Evolutionary conservation across 768 basidiomycete genomes (phyloP).

Genomic region (Leccinum truebloodii): DNA sequence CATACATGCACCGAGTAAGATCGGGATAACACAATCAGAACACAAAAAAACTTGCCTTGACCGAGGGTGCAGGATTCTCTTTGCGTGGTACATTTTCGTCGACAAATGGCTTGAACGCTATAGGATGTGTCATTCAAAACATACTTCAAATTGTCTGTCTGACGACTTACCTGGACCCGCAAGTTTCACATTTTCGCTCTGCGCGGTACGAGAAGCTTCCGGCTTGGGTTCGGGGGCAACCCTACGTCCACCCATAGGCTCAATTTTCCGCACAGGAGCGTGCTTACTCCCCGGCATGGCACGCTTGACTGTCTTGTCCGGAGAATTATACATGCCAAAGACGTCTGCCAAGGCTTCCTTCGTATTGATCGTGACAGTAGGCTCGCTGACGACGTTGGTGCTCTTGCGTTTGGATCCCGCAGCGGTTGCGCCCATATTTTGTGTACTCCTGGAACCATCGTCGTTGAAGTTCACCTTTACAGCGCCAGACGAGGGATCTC

Average conservation of each 20-base stretch:
- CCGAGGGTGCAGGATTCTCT: conserved; percentile 40
- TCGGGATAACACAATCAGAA: background rate
- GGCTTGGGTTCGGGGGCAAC: conserved; percentile 26
- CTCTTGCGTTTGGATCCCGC: conserved; percentile 44
- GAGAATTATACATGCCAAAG: conserved; percentile 94
- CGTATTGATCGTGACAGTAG: conserved; percentile 95
- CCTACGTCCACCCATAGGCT: conserved; percentile 46
- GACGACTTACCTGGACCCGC: conserved; percentile 40
- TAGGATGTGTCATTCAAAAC: conserved; percentile 6
- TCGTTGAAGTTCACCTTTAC: conserved; percentile 60
- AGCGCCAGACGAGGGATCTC: conserved; percentile 38
- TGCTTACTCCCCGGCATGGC: conserved; percentile 66
- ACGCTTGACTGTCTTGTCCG: conserved; percentile 67
- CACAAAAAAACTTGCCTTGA: conserved; percentile 15
- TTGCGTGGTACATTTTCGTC: conserved; percentile 57
- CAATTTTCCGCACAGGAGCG: conserved; percentile 68
- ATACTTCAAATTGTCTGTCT: conserved; percentile 19
- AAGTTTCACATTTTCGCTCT: conserved; percentile 24
- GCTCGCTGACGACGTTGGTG: conserved; percentile 51
- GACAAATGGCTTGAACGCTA: conserved; percentile 62
- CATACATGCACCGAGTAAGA: conserved; percentile 13
- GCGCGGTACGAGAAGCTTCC: conserved; percentile 38
- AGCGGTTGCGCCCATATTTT: conserved; percentile 36
- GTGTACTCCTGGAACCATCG: conserved; percentile 48
- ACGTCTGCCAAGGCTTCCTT: conserved; percentile 94